Conservation (phyloP, 2,329 filamentous ascomycete species). For the Penicillium sp. region DNA sequence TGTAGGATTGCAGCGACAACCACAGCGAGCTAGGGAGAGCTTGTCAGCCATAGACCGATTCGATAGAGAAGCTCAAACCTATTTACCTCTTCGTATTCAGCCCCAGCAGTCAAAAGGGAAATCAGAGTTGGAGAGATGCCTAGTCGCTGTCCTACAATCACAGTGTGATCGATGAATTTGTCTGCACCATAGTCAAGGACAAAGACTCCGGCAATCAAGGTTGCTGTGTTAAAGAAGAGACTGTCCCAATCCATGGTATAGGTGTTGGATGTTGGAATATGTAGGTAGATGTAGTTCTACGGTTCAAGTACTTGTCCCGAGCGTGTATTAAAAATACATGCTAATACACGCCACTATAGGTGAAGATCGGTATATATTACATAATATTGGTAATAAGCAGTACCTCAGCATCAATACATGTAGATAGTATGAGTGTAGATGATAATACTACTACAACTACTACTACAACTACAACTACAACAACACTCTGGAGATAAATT, state of each 20-base stretch:
- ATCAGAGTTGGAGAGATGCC: slow-evolving; percentile 50
- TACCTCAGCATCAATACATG: too few species aligned
- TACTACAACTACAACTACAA: neutral
- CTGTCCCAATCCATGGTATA: slow-evolving; percentile 18
- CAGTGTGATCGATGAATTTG: slow-evolving; percentile 53
- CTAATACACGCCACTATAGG: too few species aligned
- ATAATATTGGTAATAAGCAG: too few species aligned
- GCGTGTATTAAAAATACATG: too few species aligned
- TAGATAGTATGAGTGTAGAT: neutral
- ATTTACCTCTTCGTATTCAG: slow-evolving; percentile 56
- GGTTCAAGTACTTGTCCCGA: too few species aligned
- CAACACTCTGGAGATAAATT: slow-evolving; percentile 1
- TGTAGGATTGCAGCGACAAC: slow-evolving; percentile 50
- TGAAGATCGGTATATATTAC: too few species aligned
- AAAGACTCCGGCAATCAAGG: slow-evolving; percentile 46
- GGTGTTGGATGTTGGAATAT: neutral
- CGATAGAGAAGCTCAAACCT: neutral
- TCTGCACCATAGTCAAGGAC: slow-evolving; percentile 54
- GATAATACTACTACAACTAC: neutral
- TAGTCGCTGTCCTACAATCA: slow-evolving; percentile 46
- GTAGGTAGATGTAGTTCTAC: too few species aligned
- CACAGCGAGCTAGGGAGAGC: slow-evolving; percentile 44
- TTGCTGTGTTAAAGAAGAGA: slow-evolving; percentile 38
- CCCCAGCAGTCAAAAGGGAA: slow-evolving; percentile 53
- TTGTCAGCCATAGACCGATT: neutral